These are phyloP conservation scores for Rhizodiscina lignyota DNA, from an alignment of 495 filamentous ascomycete species.

Conservation along the genomic window DNA sequence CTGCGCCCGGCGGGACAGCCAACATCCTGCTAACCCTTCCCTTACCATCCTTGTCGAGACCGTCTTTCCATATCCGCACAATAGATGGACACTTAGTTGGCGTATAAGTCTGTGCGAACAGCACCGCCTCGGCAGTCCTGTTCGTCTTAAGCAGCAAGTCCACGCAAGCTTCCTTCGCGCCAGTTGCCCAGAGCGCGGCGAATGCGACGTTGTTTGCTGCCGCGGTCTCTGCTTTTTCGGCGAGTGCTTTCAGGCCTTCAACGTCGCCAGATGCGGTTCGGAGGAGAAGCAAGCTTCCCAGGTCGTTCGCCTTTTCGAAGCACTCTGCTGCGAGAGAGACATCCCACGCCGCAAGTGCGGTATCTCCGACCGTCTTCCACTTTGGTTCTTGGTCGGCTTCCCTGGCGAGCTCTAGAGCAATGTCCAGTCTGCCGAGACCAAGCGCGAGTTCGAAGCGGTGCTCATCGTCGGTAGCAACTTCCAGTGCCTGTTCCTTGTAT, in stretches of 20 bases:
- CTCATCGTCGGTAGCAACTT: conserved; percentile 90
- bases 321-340: conserved; percentile 78
- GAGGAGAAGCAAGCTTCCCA: conserved; percentile 75
- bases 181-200: conserved; percentile 72
- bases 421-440: conserved; percentile 61
- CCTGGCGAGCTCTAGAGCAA: conserved; percentile 70
- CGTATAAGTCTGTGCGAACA: conserved; percentile 90
- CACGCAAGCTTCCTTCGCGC: conserved; percentile 66
- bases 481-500: conserved; percentile 85
- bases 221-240: conserved; percentile 52
- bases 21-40: conserved; percentile 66
- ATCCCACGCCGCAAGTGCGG: conserved; percentile 76
- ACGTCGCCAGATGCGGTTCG: conserved; percentile 66
- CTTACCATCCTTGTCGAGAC: conserved; percentile 64
- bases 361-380: conserved; percentile 92
- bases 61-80: conserved; percentile 62
- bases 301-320: conserved; percentile 74
- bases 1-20: conserved; percentile 52
- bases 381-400: conserved; percentile 82
- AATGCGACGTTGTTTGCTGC: conserved; percentile 87
- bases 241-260: conserved; percentile 54
- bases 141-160: conserved; percentile 64
- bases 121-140: conserved; percentile 64
- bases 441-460: conserved; percentile 94
- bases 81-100: conserved; percentile 56